Base-by-base conservation (phyloP, 129 eudicot species). In the Erigeron canadensis region DNA sequence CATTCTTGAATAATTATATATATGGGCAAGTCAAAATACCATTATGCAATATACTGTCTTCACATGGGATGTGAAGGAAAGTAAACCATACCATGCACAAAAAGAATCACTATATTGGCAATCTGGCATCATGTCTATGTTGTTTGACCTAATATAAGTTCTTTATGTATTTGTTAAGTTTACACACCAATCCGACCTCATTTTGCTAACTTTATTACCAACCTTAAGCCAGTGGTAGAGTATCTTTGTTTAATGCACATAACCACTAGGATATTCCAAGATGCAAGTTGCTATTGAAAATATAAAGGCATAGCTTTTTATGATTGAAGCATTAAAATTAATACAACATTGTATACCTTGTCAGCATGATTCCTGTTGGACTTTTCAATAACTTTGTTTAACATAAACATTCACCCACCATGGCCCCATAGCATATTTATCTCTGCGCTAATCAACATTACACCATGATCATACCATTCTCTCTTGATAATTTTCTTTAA, bases 1-100 rank as follows among this genome's bases (percentile, higher is more conserved):
- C 64, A 18, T 18, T 6, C 39, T 2, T 3, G 53, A 38, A 39
- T 53, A 51, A 23, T 68, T 48, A 18, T 55, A 65, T 75, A 66
- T 44, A 54, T 23, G 7, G 6, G 16, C 40, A 75, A 66, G 79
- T 75, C 79, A 75, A 75, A 55, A 67, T 46, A 41, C 43, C 64
- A 34, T 67, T 44, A n/a, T 37, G 23, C 50, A 75, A 58, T 23
- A 5, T 67, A 72, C 38, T 69, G 56, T 77, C 75, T 77, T 77
- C 81, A 69, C 81, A 77, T 77, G 75, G 62, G 16, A 38, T 19
- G 48, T 16, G 28, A 77, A 70, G 22, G 6, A 77, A 43, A 71
- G 37, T 39, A 70, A 55, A 55, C 55, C 11, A 70, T 41, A 7
- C 11, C 63, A 51, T 51, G 47, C 66, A 40, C 65, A 38, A 63